Conservation (phyloP, 2,329 filamentous ascomycete genomes). For the Colletotrichum aenigma region DNA sequence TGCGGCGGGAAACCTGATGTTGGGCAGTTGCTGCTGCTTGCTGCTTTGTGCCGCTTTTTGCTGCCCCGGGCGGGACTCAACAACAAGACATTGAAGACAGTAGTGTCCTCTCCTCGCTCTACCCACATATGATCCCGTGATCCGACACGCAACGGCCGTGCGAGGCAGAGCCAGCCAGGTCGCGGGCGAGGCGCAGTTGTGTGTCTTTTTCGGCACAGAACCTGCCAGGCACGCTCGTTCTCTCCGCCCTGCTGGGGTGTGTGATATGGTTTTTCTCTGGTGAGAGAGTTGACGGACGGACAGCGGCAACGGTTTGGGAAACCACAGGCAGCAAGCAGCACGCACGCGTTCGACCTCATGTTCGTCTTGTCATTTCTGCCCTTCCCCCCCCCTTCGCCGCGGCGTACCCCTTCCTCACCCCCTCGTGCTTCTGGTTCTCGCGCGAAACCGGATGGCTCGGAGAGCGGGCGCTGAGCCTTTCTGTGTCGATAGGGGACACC, state of each 20-base stretch:
- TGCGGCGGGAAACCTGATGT: not conserved
- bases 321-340: not conserved
- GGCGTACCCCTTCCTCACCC: not conserved
- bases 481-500: not conserved
- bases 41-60: not conserved
- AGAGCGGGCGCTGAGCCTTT: not conserved
- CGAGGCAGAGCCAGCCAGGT: not conserved
- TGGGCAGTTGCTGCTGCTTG: not conserved
- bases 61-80: not conserved
- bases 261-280: not conserved
- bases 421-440: not conserved
- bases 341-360: constrained; percentile 4
- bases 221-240: constrained; percentile 10
- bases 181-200: not conserved
- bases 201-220: not conserved
- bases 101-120: not conserved
- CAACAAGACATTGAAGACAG: not conserved
- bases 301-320: not conserved
- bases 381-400: not conserved
- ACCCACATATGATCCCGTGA: not conserved
- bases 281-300: not conserved
- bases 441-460: constrained; percentile 19
- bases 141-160: not conserved
- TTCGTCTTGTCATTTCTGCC: constrained; percentile 16
- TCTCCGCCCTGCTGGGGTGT: not conserved